Evolutionary conservation across 2,329 filamentous ascomycete genomes (phyloP), one percentile per base, ranked within the genome.

Genomic region (Sphaceloma murrayae): DNA sequence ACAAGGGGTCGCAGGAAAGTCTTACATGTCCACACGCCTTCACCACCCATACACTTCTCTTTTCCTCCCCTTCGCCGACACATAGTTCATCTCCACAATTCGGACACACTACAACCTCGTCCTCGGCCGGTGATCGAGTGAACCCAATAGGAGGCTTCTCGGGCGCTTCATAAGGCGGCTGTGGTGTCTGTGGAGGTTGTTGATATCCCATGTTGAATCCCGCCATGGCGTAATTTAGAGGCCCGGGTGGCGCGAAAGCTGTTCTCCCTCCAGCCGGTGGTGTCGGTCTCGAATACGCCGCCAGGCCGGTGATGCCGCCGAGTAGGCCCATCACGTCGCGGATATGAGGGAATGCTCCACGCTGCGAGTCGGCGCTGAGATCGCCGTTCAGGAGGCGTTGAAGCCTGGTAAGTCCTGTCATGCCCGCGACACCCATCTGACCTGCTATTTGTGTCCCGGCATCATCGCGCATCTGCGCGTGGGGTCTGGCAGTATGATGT

Each of bases 21-120:
- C n/a, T n/a, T 73, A 96, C 91, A 67, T 98, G 91, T 51, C 91
- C 91, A 60, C 91, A 98, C 42, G 74, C 74, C 63, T 88, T 94
- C 26, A 91, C 73, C 1, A 91, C 82, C 87, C 88, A 96, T 50
- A 96, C 89, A 55, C 94, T 83, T 57, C 85, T 80, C 62, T 94
- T 87, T 24, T 68, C 59, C 19, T 74, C 68, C 16, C 72, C 69
- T 0, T 77, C 77, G 10, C 87, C 83, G 40, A 81, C 78, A 4
- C 85, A 82, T 11, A 98, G 67, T 63, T 96, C 89, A 47, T 84
- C 74, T 13, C 82, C 80, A 55, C 91, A 98, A 47, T 85, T 85
- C 0, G 89, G 85, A 59, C 91, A 98, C 1, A 94, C 72, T 2
- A 89, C 72, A 1, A 83, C 69, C 27, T 83, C 74, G 11, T 85